phyloP scores from a whole-genome alignment of 2,329 filamentous ascomycete genomes.

The Calonectria ilicicola region DNA sequence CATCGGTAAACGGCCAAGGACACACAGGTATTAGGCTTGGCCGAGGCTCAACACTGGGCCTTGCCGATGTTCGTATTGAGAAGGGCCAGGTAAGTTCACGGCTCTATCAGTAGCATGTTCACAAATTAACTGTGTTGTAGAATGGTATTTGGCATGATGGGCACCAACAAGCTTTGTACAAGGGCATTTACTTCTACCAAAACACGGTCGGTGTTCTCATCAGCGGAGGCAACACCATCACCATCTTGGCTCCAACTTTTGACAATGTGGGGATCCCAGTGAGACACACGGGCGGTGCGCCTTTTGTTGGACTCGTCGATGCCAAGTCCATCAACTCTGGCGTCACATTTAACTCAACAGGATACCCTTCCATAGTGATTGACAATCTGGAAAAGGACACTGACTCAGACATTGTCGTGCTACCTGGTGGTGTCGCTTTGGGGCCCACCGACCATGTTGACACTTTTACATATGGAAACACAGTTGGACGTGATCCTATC shows the following conservation, averaged over 20 bases:
- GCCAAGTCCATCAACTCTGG: not conserved
- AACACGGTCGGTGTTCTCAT: not conserved
- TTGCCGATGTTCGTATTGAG: not conserved
- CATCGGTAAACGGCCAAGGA: conserved; percentile 48
- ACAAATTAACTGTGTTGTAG: not conserved
- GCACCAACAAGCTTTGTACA: not conserved
- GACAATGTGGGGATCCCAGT: not conserved
- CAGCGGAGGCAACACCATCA: not conserved
- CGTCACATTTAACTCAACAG: not conserved
- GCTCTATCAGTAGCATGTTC: no score
- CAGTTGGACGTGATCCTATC: not conserved
- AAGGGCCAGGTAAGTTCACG: not conserved
- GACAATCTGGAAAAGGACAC: not conserved
- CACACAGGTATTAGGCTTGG: conserved; percentile 50
- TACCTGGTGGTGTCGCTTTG: not conserved
- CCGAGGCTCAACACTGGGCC: not conserved
- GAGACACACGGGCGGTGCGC: not conserved
- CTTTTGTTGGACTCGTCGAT: not conserved
- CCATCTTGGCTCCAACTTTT: not conserved
- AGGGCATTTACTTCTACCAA: not conserved
- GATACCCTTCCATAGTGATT: not conserved
- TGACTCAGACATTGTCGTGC: not conserved
- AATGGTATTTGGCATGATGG: not conserved
- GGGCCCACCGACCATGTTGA: not conserved
- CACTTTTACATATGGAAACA: not conserved